Conservation (phyloP, 208 protist genomes). For the Trichomonas tenax region DNA sequence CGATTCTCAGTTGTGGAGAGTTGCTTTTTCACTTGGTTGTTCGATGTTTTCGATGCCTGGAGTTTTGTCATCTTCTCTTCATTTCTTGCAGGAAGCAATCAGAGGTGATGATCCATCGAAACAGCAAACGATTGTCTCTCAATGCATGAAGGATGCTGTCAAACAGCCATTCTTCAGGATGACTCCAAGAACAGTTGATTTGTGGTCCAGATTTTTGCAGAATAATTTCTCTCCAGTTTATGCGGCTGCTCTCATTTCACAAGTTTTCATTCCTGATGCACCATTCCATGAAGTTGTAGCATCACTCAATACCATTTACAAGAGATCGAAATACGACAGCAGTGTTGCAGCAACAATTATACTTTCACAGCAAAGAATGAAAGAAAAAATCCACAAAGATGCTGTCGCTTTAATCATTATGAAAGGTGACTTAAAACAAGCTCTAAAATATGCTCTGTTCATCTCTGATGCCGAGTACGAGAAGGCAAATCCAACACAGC, state of each 20-base stretch:
- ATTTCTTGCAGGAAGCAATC: neutral
- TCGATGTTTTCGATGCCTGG: neutral
- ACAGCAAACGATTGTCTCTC: neutral
- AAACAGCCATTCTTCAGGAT: neutral
- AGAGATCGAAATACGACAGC: neutral
- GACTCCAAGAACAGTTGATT: neutral
- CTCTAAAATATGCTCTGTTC: neutral
- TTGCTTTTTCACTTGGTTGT: neutral
- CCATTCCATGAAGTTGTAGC: neutral
- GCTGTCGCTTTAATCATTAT: neutral
- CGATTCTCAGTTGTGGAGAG: neutral
- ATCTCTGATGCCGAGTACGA: neutral
- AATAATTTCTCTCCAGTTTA: neutral
- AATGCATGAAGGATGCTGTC: neutral
- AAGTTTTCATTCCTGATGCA: neutral
- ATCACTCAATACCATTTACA: neutral
- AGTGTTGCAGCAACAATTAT: neutral
- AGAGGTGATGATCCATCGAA: neutral
- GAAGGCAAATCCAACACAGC: neutral
- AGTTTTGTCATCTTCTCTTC: neutral
- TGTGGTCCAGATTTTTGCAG: neutral
- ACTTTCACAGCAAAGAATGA: neutral
- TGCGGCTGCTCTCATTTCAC: neutral
- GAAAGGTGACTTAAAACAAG: neutral
- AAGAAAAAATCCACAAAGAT: neutral